A percentile compares a stretch with the other conserved stretches of the same genome.
phyloP scores from a whole-genome alignment of 257 asterid species.

The Solanum arcanum region DNA sequence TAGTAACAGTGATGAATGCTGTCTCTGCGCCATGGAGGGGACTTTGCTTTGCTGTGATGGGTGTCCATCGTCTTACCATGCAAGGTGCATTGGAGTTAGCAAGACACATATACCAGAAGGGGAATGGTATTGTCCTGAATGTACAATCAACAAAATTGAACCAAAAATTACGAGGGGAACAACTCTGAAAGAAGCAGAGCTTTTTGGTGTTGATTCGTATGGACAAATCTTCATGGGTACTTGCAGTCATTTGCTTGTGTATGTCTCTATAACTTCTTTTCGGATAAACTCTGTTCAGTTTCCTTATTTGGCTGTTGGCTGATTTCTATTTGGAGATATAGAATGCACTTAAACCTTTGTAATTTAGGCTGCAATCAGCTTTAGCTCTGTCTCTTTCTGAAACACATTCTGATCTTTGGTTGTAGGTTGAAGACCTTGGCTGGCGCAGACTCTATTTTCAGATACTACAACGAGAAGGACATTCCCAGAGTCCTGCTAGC shows the following conservation, averaged over 20 bases:
- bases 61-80: slow-evolving; percentile 73
- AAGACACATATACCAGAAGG: slow-evolving; percentile 56
- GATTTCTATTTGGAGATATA: neutral
- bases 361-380: neutral
- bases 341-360: neutral
- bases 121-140: slow-evolving; percentile 85
- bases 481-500: slow-evolving; percentile 43
- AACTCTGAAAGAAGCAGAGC: slow-evolving; percentile 47
- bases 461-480: slow-evolving; percentile 49
- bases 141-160: slow-evolving; percentile 40
- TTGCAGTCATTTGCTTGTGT: slow-evolving; percentile 82
- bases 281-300: neutral
- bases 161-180: slow-evolving; percentile 39
- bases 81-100: slow-evolving; percentile 74
- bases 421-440: slow-evolving; percentile 48
- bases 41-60: slow-evolving; percentile 81
- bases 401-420: slow-evolving; percentile 1
- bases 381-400: neutral
- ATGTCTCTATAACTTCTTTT: slow-evolving; percentile 23
- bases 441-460: slow-evolving; percentile 24
- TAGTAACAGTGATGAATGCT: slow-evolving; percentile 75
- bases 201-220: slow-evolving; percentile 58
- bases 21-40: slow-evolving; percentile 90
- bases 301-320: neutral
- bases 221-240: slow-evolving; percentile 54